Conservation (phyloP, 129 eudicot genomes). For the Flaveria linearis region DNA sequence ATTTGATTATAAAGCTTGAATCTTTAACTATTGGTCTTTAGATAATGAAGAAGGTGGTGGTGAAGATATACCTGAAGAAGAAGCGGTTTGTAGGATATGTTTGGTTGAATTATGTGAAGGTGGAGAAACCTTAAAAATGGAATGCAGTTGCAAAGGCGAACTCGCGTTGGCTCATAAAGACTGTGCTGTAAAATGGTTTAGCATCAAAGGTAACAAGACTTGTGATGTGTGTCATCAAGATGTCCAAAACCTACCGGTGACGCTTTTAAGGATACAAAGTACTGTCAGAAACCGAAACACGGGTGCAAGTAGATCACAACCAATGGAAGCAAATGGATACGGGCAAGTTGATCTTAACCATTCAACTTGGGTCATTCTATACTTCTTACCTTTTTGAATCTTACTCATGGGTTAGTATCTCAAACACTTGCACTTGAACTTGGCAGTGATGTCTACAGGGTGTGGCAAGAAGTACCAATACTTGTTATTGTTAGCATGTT, state of each 20-base stretch:
- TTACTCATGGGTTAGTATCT: constrained; percentile 16
- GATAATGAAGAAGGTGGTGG: constrained; percentile 58
- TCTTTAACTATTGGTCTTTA: constrained; percentile 22
- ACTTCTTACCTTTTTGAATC: not conserved
- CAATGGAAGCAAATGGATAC: constrained; percentile 54
- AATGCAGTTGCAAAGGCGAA: constrained; percentile 95
- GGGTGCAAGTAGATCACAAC: constrained; percentile 34
- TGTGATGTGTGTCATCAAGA: constrained; percentile 94
- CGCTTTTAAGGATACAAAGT: constrained; percentile 77
- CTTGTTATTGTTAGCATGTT: constrained; percentile 92
- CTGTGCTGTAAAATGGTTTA: constrained; percentile 96
- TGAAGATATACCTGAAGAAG: constrained; percentile 92
- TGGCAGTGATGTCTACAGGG: constrained; percentile 54
- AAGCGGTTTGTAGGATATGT: constrained; percentile 94
- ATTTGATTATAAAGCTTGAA: not conserved
- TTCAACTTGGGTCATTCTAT: not conserved
- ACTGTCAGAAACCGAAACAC: constrained; percentile 37
- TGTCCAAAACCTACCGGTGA: constrained; percentile 79
- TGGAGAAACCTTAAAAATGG: constrained; percentile 94
- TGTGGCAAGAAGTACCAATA: constrained; percentile 92
- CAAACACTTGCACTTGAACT: constrained; percentile 11
- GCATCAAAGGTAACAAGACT: constrained; percentile 90
- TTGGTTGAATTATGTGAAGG: constrained; percentile 90
- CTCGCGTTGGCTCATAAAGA: constrained; percentile 92
- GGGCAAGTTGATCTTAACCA: constrained; percentile 46